phyloP scores from a whole-genome alignment of 148 eudicot genomes.

The Camellia lanceoleosa region DNA sequence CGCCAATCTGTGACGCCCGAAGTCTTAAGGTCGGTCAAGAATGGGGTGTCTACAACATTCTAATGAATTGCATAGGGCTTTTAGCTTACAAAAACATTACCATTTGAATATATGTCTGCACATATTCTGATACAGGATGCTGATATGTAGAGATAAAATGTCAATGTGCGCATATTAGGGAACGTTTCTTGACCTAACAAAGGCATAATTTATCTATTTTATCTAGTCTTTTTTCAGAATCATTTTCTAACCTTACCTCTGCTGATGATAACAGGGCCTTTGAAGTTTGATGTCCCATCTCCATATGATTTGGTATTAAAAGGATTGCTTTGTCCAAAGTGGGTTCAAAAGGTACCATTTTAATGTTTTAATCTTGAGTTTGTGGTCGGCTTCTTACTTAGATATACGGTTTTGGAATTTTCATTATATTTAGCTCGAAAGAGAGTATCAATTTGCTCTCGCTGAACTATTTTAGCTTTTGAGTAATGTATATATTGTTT shows the following conservation, averaged over 20 bases:
- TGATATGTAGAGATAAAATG: constrained; percentile 7
- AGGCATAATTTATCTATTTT: background rate
- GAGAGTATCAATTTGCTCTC: background rate
- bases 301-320: constrained; percentile 71
- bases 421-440: background rate
- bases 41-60: no score
- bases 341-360: constrained; percentile 51
- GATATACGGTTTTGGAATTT: background rate
- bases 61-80: constrained; percentile 46
- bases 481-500: no score
- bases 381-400: background rate
- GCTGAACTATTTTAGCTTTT: no score
- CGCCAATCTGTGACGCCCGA: no score
- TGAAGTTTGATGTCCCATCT: constrained; percentile 85
- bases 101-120: constrained; percentile 65
- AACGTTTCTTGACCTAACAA: background rate
- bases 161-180: background rate
- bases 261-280: constrained; percentile 56
- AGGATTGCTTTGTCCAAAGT: constrained; percentile 47
- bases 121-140: constrained; percentile 19
- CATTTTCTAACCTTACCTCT: constrained; percentile 22
- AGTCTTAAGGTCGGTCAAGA: no score
- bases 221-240: background rate
- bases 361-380: constrained; percentile 10
- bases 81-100: constrained; percentile 44